These are phyloP conservation scores for Boletus edulis DNA, from an alignment of 768 basidiomycete species.

Conservation along the genomic window DNA sequence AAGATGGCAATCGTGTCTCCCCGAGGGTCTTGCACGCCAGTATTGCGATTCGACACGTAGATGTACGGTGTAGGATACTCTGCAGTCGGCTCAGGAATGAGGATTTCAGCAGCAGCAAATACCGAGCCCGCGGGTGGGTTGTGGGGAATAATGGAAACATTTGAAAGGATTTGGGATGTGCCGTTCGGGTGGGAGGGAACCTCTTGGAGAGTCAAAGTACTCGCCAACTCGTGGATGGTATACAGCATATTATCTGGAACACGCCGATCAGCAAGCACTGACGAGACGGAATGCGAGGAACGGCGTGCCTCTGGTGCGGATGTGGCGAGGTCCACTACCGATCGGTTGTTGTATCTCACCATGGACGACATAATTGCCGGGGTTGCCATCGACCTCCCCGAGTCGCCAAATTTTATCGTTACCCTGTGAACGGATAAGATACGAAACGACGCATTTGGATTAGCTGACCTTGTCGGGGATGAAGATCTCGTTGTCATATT, in stretches of 20 bases:
- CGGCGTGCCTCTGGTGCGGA: slow-evolving; percentile 34
- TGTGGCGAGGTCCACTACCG: slow-evolving; percentile 66
- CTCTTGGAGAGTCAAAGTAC: slow-evolving; percentile 55
- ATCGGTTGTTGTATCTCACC: slow-evolving; percentile 58
- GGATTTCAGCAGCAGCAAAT: slow-evolving; percentile 60
- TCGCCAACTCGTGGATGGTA: slow-evolving; percentile 54
- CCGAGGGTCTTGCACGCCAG: slow-evolving; percentile 45
- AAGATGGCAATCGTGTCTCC: slow-evolving; percentile 69
- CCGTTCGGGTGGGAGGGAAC: slow-evolving; percentile 46
- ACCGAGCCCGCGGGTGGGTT: slow-evolving; percentile 36
- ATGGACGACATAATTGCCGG: slow-evolving; percentile 51
- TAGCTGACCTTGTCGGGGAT: slow-evolving; percentile 60
- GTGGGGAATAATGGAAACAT: slow-evolving; percentile 46
- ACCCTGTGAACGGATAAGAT: slow-evolving; percentile 40
- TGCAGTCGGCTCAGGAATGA: slow-evolving; percentile 48
- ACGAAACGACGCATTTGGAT: background rate
- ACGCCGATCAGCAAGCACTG: background rate
- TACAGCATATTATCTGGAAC: slow-evolving; percentile 47
- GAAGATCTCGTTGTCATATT: slow-evolving; percentile 55
- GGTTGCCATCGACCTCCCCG: slow-evolving; percentile 35
- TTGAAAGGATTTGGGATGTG: slow-evolving; percentile 49
- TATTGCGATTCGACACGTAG: slow-evolving; percentile 69
- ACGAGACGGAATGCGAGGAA: background rate
- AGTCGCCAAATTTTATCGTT: slow-evolving; percentile 70
- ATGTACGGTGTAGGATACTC: slow-evolving; percentile 53